Percentiles rank a stretch among this genome's conserved stretches.
phyloP scores from a whole-genome alignment of 345 rosid species.

The Zanthoxylum bungeanum region DNA sequence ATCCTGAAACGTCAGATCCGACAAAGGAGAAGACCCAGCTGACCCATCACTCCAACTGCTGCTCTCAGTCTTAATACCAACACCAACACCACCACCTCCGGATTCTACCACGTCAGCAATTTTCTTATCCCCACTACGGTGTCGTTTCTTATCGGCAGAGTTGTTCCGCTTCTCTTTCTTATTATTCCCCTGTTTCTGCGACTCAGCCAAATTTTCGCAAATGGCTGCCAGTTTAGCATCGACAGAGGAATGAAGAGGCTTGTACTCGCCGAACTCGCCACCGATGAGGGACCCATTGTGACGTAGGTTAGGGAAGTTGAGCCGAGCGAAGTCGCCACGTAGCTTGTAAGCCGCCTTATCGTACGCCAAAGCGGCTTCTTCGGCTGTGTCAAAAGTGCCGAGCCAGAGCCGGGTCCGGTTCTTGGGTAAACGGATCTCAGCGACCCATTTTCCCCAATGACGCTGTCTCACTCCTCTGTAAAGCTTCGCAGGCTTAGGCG shows the following conservation, averaged over 20 bases:
- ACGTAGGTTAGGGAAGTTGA: constrained; percentile 81
- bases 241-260: constrained; percentile 81
- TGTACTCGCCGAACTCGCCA: constrained; percentile 74
- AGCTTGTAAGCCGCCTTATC: constrained; percentile 89
- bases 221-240: constrained; percentile 89
- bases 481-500: constrained; percentile 57
- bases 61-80: constrained; percentile 33
- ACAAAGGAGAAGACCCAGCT: constrained; percentile 57
- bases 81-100: too few species aligned
- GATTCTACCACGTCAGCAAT: not conserved
- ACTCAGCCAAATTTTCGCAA: constrained; percentile 61
- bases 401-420: constrained; percentile 97
- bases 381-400: constrained; percentile 98
- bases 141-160: constrained; percentile 21
- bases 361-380: constrained; percentile 92
- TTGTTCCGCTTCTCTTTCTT: constrained; percentile 35
- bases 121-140: constrained; percentile 11
- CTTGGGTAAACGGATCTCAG: constrained; percentile 91
- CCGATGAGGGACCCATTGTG: constrained; percentile 59
- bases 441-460: constrained; percentile 99
- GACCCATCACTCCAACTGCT: constrained; percentile 27
- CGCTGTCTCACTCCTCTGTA: constrained; percentile 94
- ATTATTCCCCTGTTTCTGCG: constrained; percentile 36
- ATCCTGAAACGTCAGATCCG: constrained; percentile 54
- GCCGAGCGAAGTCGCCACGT: constrained; percentile 86